Conservation (phyloP, 108 stramenopile genomes). For the Craspedostauros australis region DNA sequence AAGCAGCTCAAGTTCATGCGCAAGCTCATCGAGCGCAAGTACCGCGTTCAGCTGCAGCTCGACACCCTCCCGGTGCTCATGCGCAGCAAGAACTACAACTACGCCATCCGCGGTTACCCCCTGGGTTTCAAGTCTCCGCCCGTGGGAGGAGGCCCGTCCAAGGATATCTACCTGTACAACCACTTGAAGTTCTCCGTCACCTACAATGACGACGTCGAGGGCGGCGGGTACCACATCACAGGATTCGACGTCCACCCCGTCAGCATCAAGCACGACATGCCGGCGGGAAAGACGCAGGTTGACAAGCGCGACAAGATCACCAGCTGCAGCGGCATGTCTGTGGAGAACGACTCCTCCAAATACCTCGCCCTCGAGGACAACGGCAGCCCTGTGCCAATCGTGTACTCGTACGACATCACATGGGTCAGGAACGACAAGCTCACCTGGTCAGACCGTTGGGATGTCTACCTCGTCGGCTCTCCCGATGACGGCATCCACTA, state of each 20-base stretch:
- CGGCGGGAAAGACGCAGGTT: slow-evolving; percentile 1
- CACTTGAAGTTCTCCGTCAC: slow-evolving; percentile 87
- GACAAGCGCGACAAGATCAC: neutral
- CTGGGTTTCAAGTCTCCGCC: slow-evolving; percentile 73
- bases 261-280: slow-evolving; percentile 74
- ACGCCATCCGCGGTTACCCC: slow-evolving; percentile 77
- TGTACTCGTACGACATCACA: slow-evolving; percentile 93
- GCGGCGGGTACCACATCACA: slow-evolving; percentile 82
- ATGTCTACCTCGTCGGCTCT: slow-evolving; percentile 91
- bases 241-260: slow-evolving; percentile 92
- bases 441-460: slow-evolving; percentile 96
- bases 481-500: slow-evolving; percentile 93
- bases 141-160: slow-evolving; percentile 6
- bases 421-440: slow-evolving; percentile 80
- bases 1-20: slow-evolving; percentile 67
- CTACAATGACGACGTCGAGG: slow-evolving; percentile 59
- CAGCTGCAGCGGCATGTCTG: slow-evolving; percentile 29
- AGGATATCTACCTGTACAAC: slow-evolving; percentile 76
- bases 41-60: slow-evolving; percentile 85
- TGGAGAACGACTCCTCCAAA: slow-evolving; percentile 46
- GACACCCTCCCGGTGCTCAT: slow-evolving; percentile 78
- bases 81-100: slow-evolving; percentile 72
- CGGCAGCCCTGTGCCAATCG: slow-evolving; percentile 23
- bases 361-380: slow-evolving; percentile 29
- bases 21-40: slow-evolving; percentile 87